Base-by-base conservation (phyloP, 495 filamentous ascomycete genomes). In the Podospora conica region DNA sequence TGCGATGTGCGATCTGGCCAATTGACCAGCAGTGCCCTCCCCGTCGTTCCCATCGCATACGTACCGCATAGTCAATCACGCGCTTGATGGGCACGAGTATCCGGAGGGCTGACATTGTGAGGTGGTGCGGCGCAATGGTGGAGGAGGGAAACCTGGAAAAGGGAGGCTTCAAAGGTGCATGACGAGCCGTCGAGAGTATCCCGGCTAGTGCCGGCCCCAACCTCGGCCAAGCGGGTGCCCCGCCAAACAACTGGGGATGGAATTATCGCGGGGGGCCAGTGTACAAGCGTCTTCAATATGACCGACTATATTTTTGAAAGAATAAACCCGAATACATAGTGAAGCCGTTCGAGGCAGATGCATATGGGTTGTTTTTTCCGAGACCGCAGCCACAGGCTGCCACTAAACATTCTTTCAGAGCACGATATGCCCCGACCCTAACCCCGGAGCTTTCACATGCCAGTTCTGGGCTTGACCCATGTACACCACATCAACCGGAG, bases 21-120 rank as follows among this genome's bases (percentile, higher is more conserved):
- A 15, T 33, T 40, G 20, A 5, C 31, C 31, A 22, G 9, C 40
- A 24, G 22, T 3, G 33, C 11, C 23, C 27, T 62, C 31, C 12
- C 31, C 20, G 18, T 23, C 57, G 56, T 55, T 61, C 22, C n/a
- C 18, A 1, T 5, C 1, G 54, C 54, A 5, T 22, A 71, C 88
- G 77, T 81, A 97, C 94, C 68, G 95, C 93, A 87, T 97, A 98
- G 87, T 98, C 95, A 79, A 98, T 96, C 61, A 98, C 95, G 84
- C 95, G 84, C 84, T 98, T 98, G 63, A 98, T 80, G 80, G 95
- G 95, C 21, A 98, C 95, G 66, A 98, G 83, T 76, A 98, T 97
- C 75, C 93, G 85, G 68, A 98, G 84, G 58, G 87, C 85, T 67
- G 92, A 89, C 93, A 96, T 96, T 66, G 66, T 62, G 71, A 63